phyloP scores from a whole-genome alignment of 1,284 basidiomycete species.

The Anthracocystis walkeri region DNA sequence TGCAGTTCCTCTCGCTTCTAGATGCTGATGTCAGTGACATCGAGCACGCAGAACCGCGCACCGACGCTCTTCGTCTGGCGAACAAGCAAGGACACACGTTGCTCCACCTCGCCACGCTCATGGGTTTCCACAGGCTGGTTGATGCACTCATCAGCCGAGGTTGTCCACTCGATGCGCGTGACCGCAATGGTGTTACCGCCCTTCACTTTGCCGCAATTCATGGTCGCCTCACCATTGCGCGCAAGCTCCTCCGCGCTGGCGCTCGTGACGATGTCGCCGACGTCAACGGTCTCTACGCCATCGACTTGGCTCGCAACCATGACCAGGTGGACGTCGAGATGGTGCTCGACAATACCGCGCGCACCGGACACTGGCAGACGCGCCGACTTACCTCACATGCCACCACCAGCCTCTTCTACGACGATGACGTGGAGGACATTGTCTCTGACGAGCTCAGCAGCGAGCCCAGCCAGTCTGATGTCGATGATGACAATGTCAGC shows the following conservation, averaged over 20 bases:
- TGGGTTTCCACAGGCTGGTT: constrained; percentile 81
- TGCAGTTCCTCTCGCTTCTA: constrained; percentile 82
- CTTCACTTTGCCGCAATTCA: constrained; percentile 85
- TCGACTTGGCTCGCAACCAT: constrained; percentile 79
- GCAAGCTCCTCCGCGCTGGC: constrained; percentile 80
- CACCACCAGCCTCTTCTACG: constrained; percentile 62
- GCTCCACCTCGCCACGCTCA: constrained; percentile 85
- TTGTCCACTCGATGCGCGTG: constrained; percentile 84
- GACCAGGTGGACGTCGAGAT: constrained; percentile 72
- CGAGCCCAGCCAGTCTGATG: constrained; percentile 42
- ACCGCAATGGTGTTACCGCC: constrained; percentile 90
- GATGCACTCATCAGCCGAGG: constrained; percentile 79
- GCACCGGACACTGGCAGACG: constrained; percentile 45
- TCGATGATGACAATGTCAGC: constrained; percentile 67
- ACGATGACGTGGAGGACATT: constrained; percentile 33
- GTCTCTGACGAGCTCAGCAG: constrained; percentile 53
- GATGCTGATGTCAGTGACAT: constrained; percentile 70
- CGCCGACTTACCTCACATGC: constrained; percentile 39
- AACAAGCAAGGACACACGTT: constrained; percentile 71
- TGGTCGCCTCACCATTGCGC: constrained; percentile 77
- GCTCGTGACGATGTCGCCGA: constrained; percentile 83
- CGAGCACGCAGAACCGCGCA: constrained; percentile 24
- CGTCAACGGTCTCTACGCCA: constrained; percentile 80
- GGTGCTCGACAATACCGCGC: constrained; percentile 63
- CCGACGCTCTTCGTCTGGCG: constrained; percentile 70